Evolutionary conservation across 805 yeast species (phyloP).

Genomic region (Sugiyamaella floridensis): DNA sequence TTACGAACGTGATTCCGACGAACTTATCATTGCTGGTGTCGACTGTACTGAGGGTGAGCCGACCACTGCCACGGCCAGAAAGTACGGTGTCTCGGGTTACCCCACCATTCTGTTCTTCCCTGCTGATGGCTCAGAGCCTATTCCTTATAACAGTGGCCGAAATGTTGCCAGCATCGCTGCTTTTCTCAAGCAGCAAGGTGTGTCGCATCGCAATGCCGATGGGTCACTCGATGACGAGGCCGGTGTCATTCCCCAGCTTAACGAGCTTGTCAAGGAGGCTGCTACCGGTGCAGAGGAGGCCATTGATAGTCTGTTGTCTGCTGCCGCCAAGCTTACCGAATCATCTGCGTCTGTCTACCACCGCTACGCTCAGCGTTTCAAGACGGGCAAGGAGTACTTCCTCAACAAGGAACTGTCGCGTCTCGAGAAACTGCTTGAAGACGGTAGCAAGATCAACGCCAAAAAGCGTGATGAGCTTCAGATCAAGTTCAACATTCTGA

Average conservation of each 20-base stretch:
- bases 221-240: constrained; percentile 37
- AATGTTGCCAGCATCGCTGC: constrained; percentile 44
- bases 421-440: constrained; percentile 36
- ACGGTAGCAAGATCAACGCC: constrained; percentile 31
- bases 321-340: background rate
- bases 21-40: constrained; percentile 40
- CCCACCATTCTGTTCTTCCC: constrained; percentile 53
- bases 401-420: constrained; percentile 42
- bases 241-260: constrained; percentile 36
- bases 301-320: constrained; percentile 24
- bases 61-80: constrained; percentile 35
- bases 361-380: constrained; percentile 25
- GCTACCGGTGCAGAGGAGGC: constrained; percentile 26
- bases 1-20: constrained; percentile 34
- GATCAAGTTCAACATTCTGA: constrained; percentile 46
- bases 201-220: constrained; percentile 35
- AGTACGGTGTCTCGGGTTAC: constrained; percentile 39
- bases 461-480: constrained; percentile 46
- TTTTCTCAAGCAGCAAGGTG: constrained; percentile 39
- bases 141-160: constrained; percentile 47
- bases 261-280: constrained; percentile 28
- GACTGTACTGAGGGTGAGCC: constrained; percentile 41
- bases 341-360: constrained; percentile 23
- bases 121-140: constrained; percentile 43
- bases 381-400: constrained; percentile 30